These are phyloP conservation scores for Stentor roeselii DNA, from an alignment of 73 alveolate genomes.

Conservation along the genomic window DNA sequence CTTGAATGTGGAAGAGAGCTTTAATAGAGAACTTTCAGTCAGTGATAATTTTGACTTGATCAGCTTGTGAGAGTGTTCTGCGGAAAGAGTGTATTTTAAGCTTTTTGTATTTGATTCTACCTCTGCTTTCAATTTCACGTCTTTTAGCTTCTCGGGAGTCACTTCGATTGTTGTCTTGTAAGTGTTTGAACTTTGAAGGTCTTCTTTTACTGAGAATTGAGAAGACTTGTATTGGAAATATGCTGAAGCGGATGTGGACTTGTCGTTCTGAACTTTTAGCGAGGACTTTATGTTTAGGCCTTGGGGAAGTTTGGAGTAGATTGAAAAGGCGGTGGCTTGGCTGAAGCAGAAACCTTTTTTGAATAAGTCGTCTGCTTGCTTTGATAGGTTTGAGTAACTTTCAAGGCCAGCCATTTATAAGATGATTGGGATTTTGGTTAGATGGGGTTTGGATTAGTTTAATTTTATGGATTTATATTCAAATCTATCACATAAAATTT, in stretches of 20 bases:
- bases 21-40: background rate
- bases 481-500: no score
- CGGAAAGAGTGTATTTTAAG: background rate
- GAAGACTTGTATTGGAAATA: background rate
- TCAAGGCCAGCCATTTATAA: constrained; percentile 11
- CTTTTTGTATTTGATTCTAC: background rate
- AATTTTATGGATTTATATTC: no score
- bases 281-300: background rate
- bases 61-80: background rate
- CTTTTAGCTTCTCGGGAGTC: background rate
- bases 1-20: background rate
- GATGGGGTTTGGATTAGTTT: no score
- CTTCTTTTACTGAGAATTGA: constrained; percentile 2
- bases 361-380: background rate
- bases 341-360: constrained; percentile 22
- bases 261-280: background rate
- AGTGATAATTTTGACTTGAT: background rate
- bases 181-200: background rate
- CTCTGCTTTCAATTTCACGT: background rate
- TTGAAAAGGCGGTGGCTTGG: background rate
- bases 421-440: no score
- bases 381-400: constrained; percentile 20
- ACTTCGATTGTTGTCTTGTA: background rate
- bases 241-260: background rate
- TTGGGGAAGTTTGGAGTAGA: background rate